These are phyloP conservation scores for Hypomyces rosellus DNA, from an alignment of 2,329 filamentous ascomycete genomes.

Conservation along the genomic window DNA sequence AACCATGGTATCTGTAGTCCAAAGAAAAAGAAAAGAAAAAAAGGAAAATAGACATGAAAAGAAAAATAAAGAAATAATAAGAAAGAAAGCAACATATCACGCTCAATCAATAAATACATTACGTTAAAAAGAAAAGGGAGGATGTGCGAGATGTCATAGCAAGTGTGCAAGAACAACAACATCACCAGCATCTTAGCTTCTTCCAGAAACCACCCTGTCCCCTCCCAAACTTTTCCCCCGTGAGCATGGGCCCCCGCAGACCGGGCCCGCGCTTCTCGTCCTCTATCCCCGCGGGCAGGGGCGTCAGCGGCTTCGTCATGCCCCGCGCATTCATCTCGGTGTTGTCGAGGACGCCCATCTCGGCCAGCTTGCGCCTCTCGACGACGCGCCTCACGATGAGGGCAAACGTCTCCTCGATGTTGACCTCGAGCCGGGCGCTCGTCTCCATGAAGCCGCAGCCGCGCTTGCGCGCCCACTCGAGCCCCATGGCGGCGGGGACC, in stretches of 20 bases:
- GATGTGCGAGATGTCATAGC: not conserved
- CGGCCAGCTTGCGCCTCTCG: constrained; percentile 48
- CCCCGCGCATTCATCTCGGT: constrained; percentile 43
- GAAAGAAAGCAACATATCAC: constrained; percentile 3
- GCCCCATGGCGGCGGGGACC: constrained; percentile 62
- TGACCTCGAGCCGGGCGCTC: constrained; percentile 74
- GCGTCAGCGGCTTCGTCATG: constrained; percentile 53
- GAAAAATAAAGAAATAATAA: constrained; percentile 1
- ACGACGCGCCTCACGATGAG: constrained; percentile 57
- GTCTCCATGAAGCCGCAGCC: constrained; percentile 89
- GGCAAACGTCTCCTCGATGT: constrained; percentile 85
- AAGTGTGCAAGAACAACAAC: not conserved
- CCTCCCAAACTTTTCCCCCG: constrained; percentile 38
- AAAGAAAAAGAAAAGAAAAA: too few relatives aligned
- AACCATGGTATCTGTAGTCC: constrained; percentile 13
- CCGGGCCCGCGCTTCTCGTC: constrained; percentile 43
- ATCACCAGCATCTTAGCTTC: constrained; percentile 50
- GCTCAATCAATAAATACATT: not conserved
- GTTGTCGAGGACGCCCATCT: constrained; percentile 37
- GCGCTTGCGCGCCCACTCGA: constrained; percentile 68
- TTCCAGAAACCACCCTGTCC: constrained; percentile 47
- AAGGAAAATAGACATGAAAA: too few relatives aligned
- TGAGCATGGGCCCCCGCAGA: constrained; percentile 36
- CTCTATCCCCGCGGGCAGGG: constrained; percentile 36
- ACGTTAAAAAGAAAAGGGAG: not conserved